Evolutionary conservation across 1,284 basidiomycete species (phyloP), one percentile per base, ranked within the genome.

Genomic region (Rhodotorula mucilaginosa): DNA sequence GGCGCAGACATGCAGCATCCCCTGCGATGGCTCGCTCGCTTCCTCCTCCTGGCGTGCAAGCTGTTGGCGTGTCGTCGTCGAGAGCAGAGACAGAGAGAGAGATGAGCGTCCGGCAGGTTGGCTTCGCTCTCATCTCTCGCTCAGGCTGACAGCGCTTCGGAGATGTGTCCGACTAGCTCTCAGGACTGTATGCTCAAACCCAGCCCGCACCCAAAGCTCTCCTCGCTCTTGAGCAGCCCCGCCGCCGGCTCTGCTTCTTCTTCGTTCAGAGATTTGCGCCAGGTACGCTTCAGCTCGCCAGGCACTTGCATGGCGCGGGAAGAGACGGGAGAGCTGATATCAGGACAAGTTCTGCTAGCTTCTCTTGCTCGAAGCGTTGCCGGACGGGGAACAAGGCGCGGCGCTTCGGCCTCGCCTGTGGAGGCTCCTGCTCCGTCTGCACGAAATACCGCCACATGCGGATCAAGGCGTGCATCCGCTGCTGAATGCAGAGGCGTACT

Each of bases 381-480:
- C 75, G 3, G 63, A 61, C 0, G 70, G 70, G 1, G 44, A 59
- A 2, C 70, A 72, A 29, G 70, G 68, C 18, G 57, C 58, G 21
- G 4, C 77, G 2, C 73, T 83, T 0, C 70, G 83, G 19, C 80
- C 82, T 2, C 73, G 80, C 26, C 88, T 93, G 83, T 97, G 94
- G 94, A 96, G 96, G 82, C 89, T 97, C 65, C 85, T 97, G 54
- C 84, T 97, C 56, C 87, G 89, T 61, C 88, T 96, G 3, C 59
- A 76, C 58, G 58, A 39, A 23, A 13, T 73, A 26, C 71, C 72
- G 3, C 8, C 51, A 0, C 2, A 19, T 12, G 6, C 19, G 18
- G 6, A 21, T 23, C 31, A 46, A 3, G 39, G 18, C 0, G 26
- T 70, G 1, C 88, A 89, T 68, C 87, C 90, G 31, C 34, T 71